Conservation (phyloP, 1,284 basidiomycete genomes). For the Apiotrichum akiyoshidainum region DNA sequence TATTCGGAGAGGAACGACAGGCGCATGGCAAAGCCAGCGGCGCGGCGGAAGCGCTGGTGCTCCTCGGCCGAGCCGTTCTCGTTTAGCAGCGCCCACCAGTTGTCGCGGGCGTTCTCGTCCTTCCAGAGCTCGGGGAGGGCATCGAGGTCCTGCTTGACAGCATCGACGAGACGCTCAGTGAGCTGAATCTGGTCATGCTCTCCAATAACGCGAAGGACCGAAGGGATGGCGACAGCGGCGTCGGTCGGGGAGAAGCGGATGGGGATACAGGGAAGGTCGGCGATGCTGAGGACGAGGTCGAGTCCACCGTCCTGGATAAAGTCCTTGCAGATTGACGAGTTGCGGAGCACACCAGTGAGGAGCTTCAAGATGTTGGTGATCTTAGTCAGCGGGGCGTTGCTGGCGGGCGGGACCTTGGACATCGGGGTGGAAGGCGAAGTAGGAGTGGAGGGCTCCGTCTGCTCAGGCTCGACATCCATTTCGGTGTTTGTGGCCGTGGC, state of each 20-base stretch:
- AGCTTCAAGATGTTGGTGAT: constrained; percentile 57
- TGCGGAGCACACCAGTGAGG: constrained; percentile 90
- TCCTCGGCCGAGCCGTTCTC: constrained; percentile 17
- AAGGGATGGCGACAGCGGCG: constrained; percentile 75
- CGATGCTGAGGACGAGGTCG: constrained; percentile 69
- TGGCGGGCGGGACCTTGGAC: constrained; percentile 23
- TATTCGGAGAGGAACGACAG: constrained; percentile 69
- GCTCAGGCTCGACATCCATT: constrained; percentile 11
- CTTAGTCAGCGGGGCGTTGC: constrained; percentile 21
- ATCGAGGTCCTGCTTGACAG: constrained; percentile 68
- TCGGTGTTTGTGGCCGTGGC: constrained; percentile 1
- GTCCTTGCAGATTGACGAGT: constrained; percentile 77
- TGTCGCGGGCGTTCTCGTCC: constrained; percentile 55
- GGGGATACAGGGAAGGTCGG: constrained; percentile 80
- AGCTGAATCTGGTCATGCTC: constrained; percentile 79
- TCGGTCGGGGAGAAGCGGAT: constrained; percentile 83
- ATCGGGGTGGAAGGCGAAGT: not conserved
- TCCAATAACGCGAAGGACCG: constrained; percentile 81
- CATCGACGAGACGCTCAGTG: constrained; percentile 65
- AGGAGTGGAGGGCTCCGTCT: not conserved
- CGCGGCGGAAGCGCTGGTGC: constrained; percentile 8
- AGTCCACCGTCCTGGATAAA: constrained; percentile 78
- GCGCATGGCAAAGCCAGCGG: constrained; percentile 55
- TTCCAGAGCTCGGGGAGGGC: constrained; percentile 73
- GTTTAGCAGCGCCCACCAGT: constrained; percentile 52